Conservation (phyloP, 352 stramenopile species). For the Thalassiosira allenii region DNA sequence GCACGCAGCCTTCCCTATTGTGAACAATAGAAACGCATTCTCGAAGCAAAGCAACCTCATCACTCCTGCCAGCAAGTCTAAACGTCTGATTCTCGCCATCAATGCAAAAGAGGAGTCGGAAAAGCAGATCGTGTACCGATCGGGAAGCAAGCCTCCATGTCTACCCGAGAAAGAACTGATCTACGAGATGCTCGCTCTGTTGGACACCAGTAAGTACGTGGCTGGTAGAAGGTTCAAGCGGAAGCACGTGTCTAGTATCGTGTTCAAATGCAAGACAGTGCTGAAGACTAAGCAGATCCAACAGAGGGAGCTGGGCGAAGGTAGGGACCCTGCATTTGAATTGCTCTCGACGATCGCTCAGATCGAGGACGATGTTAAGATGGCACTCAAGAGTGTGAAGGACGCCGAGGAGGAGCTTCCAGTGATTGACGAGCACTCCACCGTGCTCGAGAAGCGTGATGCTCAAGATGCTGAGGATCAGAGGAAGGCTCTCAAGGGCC, state of each 20-base stretch:
- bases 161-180: slow-evolving; percentile 2
- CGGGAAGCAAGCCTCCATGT: neutral
- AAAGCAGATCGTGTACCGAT: slow-evolving; percentile 16
- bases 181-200: neutral
- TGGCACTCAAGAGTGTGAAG: too few relatives aligned
- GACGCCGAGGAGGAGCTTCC: neutral
- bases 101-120: neutral
- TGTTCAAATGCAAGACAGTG: neutral
- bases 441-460: too few relatives aligned
- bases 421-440: neutral
- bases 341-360: neutral
- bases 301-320: neutral
- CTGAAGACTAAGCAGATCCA: neutral
- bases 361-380: too few relatives aligned
- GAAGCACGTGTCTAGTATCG: neutral
- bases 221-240: neutral
- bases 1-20: slow-evolving; percentile 10
- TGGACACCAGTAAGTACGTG: neutral
- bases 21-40: slow-evolving; percentile 14
- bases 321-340: neutral
- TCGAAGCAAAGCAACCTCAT: slow-evolving; percentile 7
- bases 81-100: neutral
- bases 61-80: slow-evolving; percentile 9
- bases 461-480: too few relatives aligned
- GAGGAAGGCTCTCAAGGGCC: too few relatives aligned